Conservation (phyloP, 768 basidiomycete species). For the Holtermanniella nyarrowii region DNA sequence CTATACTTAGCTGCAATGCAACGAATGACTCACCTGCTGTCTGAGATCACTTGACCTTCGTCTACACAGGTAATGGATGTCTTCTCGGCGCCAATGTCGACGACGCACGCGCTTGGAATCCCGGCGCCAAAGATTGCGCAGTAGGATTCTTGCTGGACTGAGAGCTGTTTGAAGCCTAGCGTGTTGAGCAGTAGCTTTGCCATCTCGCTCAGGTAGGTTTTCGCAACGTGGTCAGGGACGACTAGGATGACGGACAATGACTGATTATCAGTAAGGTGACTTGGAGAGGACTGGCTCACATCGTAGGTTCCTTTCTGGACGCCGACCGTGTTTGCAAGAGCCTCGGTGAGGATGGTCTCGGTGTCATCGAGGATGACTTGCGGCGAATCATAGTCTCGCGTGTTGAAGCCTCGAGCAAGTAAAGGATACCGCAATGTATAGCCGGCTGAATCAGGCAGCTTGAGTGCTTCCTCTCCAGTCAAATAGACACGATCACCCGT, state of each 20-base stretch:
- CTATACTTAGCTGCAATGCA: constrained; percentile 42
- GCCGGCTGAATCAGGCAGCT: constrained; percentile 51
- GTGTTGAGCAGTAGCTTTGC: constrained; percentile 59
- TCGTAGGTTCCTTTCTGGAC: constrained; percentile 52
- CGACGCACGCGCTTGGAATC: constrained; percentile 86
- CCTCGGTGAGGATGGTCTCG: constrained; percentile 55
- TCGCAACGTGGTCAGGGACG: constrained; percentile 84
- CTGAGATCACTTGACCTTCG: constrained; percentile 75
- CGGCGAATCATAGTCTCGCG: constrained; percentile 52
- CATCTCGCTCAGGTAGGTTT: constrained; percentile 69
- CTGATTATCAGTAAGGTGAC: constrained; percentile 46
- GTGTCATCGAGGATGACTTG: constrained; percentile 69
- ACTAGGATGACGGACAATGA: constrained; percentile 77
- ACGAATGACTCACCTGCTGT: constrained; percentile 61
- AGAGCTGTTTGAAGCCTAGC: constrained; percentile 88
- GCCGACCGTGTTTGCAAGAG: constrained; percentile 54
- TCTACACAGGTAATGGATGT: constrained; percentile 89
- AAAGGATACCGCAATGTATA: constrained; percentile 78
- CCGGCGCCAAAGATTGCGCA: constrained; percentile 93
- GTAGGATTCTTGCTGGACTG: constrained; percentile 76
- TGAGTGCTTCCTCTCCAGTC: constrained; percentile 23
- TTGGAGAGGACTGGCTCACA: constrained; percentile 45
- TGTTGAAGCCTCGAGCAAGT: constrained; percentile 70
- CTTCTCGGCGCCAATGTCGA: constrained; percentile 78
- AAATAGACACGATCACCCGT: constrained; percentile 45